These are phyloP conservation scores for Austroboletus niveus DNA, from an alignment of 1,284 basidiomycete genomes.

Conservation along the genomic window DNA sequence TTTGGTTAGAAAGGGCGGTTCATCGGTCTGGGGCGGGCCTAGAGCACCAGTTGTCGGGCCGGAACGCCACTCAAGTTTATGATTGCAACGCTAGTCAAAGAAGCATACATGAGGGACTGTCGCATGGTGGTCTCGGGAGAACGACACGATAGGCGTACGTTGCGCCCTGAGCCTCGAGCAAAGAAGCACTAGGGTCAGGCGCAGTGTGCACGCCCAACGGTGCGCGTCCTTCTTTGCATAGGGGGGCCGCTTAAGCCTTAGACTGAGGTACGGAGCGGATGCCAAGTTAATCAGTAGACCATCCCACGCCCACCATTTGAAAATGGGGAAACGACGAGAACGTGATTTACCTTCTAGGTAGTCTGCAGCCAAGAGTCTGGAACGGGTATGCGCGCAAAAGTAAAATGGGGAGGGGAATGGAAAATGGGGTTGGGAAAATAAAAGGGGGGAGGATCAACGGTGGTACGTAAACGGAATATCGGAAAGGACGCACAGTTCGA, in stretches of 20 bases:
- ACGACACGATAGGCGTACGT: no score
- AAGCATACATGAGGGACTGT: no score
- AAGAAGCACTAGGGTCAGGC: neutral
- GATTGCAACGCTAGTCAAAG: no score
- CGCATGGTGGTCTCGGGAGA: no score
- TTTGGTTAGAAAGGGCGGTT: no score
- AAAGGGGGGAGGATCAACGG: slow-evolving; percentile 10
- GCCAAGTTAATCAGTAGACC: slow-evolving; percentile 13
- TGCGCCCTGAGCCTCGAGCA: neutral
- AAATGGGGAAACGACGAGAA: slow-evolving; percentile 7
- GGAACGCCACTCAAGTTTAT: no score
- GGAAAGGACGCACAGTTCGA: slow-evolving; percentile 68
- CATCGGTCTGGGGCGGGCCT: no score
- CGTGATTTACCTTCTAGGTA: slow-evolving; percentile 61
- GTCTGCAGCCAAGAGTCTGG: slow-evolving; percentile 68
- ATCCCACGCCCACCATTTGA: slow-evolving; percentile 6
- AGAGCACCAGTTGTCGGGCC: no score
- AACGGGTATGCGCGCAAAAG: slow-evolving; percentile 1
- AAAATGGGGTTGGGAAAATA: slow-evolving; percentile 41
- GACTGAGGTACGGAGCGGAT: slow-evolving; percentile 16
- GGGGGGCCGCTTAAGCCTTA: slow-evolving; percentile 1
- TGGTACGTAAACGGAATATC: neutral
- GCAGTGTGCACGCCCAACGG: neutral
- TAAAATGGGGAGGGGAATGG: neutral
- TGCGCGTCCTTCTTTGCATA: slow-evolving; percentile 1